These are phyloP conservation scores for Rosellinia necatrix DNA, from an alignment of 2,329 filamentous ascomycete genomes.

Conservation along the genomic window DNA sequence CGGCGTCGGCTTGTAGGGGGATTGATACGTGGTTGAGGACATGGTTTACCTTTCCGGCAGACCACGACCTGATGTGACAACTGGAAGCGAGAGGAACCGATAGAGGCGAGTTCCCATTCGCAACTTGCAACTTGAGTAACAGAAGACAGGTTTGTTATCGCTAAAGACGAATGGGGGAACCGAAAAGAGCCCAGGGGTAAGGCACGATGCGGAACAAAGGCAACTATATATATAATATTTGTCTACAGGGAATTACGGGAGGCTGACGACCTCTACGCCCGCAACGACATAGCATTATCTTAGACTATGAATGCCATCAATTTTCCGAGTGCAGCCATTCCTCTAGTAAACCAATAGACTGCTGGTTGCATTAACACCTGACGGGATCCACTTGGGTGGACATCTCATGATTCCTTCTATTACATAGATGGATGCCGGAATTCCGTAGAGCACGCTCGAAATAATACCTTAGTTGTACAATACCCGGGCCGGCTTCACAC, in stretches of 20 bases:
- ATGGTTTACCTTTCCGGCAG: conserved; percentile 6
- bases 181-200: too few relatives aligned
- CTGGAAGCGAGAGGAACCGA: not conserved
- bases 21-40: conserved; percentile 19
- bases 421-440: not conserved
- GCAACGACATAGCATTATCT: conserved; percentile 3
- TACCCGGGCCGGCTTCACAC: too few relatives aligned
- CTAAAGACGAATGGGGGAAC: too few relatives aligned
- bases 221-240: not conserved
- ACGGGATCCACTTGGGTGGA: conserved; percentile 6
- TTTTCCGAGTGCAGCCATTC: conserved; percentile 3
- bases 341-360: not conserved
- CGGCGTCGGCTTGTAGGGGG: conserved; percentile 22
- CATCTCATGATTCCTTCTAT: conserved; percentile 7
- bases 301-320: conserved; percentile 10
- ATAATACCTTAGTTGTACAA: too few relatives aligned
- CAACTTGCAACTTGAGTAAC: not conserved
- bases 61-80: not conserved
- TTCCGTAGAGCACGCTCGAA: too few relatives aligned
- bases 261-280: not conserved
- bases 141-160: too few relatives aligned
- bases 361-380: conserved; percentile 11
- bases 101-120: too few relatives aligned
- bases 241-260: too few relatives aligned
- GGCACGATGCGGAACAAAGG: too few relatives aligned